Percentiles rank a stretch among this genome's conserved stretches.
These are phyloP conservation scores for Beauveria scarabaeidicola DNA, from an alignment of 2,329 filamentous ascomycete species.

Conservation along the genomic window DNA sequence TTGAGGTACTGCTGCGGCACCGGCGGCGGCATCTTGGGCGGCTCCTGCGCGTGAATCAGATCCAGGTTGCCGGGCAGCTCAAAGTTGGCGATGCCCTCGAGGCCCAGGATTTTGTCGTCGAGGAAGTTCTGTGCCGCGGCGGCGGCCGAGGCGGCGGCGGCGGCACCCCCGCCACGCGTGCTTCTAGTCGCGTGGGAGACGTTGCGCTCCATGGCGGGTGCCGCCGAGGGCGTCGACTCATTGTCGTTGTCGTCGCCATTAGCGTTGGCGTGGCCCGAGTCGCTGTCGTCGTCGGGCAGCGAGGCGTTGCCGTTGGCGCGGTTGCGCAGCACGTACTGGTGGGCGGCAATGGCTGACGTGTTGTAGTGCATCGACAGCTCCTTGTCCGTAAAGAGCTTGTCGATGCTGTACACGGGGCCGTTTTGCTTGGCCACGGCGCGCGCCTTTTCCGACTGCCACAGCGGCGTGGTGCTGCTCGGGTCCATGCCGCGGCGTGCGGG, in stretches of 20 bases:
- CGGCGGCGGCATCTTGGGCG: conserved; percentile 48
- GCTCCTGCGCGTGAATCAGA: conserved; percentile 45
- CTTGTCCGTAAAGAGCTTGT: conserved; percentile 64
- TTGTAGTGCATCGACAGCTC: conserved; percentile 60
- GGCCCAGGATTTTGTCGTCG: conserved; percentile 49
- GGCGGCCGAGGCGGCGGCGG: neutral
- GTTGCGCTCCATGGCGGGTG: conserved; percentile 53
- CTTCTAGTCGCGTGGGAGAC: conserved; percentile 57
- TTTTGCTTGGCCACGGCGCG: conserved; percentile 45
- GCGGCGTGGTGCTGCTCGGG: conserved; percentile 47
- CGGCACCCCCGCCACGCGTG: conserved; percentile 38
- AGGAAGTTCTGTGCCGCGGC: conserved; percentile 40
- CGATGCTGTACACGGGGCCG: conserved; percentile 55
- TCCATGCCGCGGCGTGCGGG: conserved; percentile 49
- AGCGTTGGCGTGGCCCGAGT: conserved; percentile 41
- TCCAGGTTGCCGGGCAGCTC: conserved; percentile 51
- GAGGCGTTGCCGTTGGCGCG: conserved; percentile 41
- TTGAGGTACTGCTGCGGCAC: conserved; percentile 52
- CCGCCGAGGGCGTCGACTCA: conserved; percentile 35
- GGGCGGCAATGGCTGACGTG: conserved; percentile 50
- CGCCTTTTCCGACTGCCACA: conserved; percentile 55
- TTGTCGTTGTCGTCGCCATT: conserved; percentile 42
- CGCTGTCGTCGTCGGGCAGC: conserved; percentile 46
- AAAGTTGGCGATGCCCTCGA: conserved; percentile 52
- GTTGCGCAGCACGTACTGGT: conserved; percentile 53